Evolutionary conservation across 179 eudicot species (phyloP), one percentile per base, ranked within the genome.

Genomic region (Spinacia oleracea): DNA sequence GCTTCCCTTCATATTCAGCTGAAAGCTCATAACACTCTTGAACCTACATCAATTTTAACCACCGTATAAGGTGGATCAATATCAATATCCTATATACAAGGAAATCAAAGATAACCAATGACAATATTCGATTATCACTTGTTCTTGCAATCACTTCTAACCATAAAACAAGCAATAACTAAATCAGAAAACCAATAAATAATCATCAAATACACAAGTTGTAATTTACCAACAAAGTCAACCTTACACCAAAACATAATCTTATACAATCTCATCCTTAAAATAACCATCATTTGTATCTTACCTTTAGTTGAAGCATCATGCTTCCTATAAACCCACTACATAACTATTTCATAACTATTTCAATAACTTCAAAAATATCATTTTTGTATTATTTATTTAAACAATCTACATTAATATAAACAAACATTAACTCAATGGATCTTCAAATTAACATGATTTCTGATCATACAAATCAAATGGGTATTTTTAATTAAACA

Each of bases 1-100:
- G 89, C 50, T 86, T 89, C 51, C 98, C 93, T 87, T 93, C 98
- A 65, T 95, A 95, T 82, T 91, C 97, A 16, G 98, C 94, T 29
- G 97, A 93, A 40, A 87, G 90, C 80, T 93, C 97, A 81, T 95
- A 95, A 70, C 97, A 95, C 72, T 91, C 93, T 91, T 95, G 98
- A 73, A 95, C 98, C 97, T 93, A 75, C 72, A 75, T 34, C 32
- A 73, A 72, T 56, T 15, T 18, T 14, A 51, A 70, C 64, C 74
- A 32, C 48, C 62, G n/a, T 70, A 27, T 12, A 4, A 70, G 6
- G 32, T 11, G 21, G 38, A 12, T 23, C n/a, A 65, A 48, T 3
- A 1, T 6, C 23, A 5, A 1, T 38, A 48, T 9, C 14, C 11
- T 16, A 11, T 48, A 11, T 15, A 48, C 53, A 15, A 48, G 20